A percentile compares a stretch with the other conserved stretches of the same genome.
These are phyloP conservation scores for Colletotrichum sp. DNA, from an alignment of 2,329 filamentous ascomycete species.

Conservation along the genomic window DNA sequence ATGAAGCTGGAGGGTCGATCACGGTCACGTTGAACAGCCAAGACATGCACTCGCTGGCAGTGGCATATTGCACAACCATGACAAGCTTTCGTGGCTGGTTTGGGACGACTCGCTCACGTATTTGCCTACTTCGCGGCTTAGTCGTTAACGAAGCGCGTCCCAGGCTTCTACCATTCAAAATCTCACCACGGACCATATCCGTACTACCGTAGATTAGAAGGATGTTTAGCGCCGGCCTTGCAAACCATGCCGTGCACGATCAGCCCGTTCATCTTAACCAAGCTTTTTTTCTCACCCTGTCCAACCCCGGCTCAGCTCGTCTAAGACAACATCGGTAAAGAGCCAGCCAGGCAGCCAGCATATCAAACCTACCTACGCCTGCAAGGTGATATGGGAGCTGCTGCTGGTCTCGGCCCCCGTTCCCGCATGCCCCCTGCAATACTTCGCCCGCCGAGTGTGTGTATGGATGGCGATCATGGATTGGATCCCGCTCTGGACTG, in stretches of 20 bases:
- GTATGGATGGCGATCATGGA: not conserved
- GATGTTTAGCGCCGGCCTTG: not conserved
- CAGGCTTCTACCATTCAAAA: not conserved
- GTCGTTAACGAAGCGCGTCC: not conserved
- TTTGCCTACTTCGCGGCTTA: not conserved
- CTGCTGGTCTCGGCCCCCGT: not conserved
- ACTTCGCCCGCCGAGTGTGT: not conserved
- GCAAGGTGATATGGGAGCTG: not conserved
- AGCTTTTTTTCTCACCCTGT: not conserved
- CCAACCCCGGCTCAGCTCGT: not conserved
- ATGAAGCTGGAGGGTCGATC: not conserved
- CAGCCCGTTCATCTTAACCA: not conserved
- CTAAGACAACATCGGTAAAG: not conserved
- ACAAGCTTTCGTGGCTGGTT: constrained; percentile 17
- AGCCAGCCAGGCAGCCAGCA: not conserved
- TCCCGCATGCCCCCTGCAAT: not conserved
- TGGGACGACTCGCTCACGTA: not conserved
- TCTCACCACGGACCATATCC: not conserved
- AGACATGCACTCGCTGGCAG: not conserved
- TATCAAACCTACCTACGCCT: not conserved
- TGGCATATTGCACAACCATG: not conserved
- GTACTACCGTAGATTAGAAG: not conserved
- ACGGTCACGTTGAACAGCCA: not conserved
- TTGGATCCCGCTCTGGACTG: not conserved
- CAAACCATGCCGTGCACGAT: not conserved